Evolutionary conservation across 169 alveolate species (phyloP).

Genomic region (Cryptosporidium tyzzeri): DNA sequence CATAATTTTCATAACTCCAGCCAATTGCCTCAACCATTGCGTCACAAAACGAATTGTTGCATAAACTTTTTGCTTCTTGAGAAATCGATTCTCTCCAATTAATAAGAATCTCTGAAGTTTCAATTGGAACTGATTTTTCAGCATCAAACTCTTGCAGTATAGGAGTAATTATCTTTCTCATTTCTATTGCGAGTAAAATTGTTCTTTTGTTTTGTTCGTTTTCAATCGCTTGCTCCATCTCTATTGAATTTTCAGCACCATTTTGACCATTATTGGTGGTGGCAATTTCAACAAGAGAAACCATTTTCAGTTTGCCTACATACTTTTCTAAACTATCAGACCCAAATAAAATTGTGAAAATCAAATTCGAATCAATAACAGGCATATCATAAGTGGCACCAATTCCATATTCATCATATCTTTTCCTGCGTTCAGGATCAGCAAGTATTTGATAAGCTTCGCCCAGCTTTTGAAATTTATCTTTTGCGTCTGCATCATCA

Average conservation of each 20-base stretch:
- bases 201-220: constrained; percentile 84
- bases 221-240: constrained; percentile 41
- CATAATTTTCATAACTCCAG: constrained; percentile 91
- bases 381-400: constrained; percentile 92
- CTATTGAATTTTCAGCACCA: neutral
- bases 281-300: constrained; percentile 85
- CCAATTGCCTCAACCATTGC: constrained; percentile 90
- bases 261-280: neutral
- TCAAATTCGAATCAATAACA: constrained; percentile 86
- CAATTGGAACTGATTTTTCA: constrained; percentile 54
- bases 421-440: constrained; percentile 91
- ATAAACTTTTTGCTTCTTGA: constrained; percentile 82
- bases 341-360: constrained; percentile 91
- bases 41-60: constrained; percentile 88
- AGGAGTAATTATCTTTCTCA: constrained; percentile 77
- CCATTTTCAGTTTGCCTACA: constrained; percentile 89
- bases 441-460: constrained; percentile 92
- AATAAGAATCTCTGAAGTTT: constrained; percentile 69
- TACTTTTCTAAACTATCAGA: constrained; percentile 89
- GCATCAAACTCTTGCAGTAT: constrained; percentile 58
- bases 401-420: constrained; percentile 92
- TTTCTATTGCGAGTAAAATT: constrained; percentile 85
- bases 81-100: constrained; percentile 82
- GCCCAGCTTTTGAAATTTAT: constrained; percentile 84
- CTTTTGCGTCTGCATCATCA: constrained; percentile 89